These are phyloP conservation scores for Ceriops tagal DNA, from an alignment of 345 rosid species.

Conservation along the genomic window DNA sequence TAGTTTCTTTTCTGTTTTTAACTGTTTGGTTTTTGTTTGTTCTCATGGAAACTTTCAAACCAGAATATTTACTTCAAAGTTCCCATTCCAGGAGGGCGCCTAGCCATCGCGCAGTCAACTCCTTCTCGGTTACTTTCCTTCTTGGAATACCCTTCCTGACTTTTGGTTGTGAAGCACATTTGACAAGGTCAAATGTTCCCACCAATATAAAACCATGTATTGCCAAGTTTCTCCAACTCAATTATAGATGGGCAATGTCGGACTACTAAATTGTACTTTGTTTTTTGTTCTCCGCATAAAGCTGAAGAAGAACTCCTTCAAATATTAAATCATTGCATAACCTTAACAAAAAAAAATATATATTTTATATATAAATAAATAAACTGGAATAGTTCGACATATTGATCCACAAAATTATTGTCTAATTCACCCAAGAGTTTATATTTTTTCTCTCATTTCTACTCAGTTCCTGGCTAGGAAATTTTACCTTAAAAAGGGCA, in stretches of 20 bases:
- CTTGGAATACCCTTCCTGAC: too few relatives aligned
- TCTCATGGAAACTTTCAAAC: too few relatives aligned
- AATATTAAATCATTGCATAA: background rate
- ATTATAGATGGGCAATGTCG: background rate
- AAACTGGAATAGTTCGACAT: too few relatives aligned
- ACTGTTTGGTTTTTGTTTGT: background rate
- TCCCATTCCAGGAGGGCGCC: background rate
- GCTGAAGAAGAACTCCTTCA: background rate
- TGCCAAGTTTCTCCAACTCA: background rate
- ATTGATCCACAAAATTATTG: too few relatives aligned
- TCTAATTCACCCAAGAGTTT: too few relatives aligned
- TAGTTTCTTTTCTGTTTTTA: background rate
- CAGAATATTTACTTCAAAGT: too few relatives aligned
- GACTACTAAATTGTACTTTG: background rate
- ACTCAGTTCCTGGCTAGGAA: too few relatives aligned
- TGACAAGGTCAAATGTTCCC: background rate
- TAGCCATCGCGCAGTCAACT: conserved; percentile 3
- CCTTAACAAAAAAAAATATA: too few relatives aligned
- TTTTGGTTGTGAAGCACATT: background rate
- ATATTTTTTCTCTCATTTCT: too few relatives aligned
- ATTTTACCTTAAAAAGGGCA: too few relatives aligned
- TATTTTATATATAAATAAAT: too few relatives aligned
- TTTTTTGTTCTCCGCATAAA: background rate
- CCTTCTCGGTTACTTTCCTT: background rate
- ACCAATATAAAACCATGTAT: background rate